Conservation (phyloP, 164 flowering plant genomes). For the Kingdonia uniflora region DNA sequence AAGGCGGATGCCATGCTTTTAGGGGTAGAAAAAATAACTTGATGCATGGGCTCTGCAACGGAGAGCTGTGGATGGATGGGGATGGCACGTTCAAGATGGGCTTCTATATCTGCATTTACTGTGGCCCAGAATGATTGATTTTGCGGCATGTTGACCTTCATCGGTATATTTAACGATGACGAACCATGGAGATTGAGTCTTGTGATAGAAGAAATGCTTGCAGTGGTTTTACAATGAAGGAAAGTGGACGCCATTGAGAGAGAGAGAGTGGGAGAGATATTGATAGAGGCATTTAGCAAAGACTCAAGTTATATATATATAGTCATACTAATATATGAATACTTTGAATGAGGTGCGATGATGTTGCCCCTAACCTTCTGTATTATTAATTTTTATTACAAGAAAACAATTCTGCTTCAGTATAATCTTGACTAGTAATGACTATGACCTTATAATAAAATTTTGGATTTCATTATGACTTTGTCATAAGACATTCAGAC, state of each 20-base stretch:
- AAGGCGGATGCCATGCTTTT: constrained; percentile 42
- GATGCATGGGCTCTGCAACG: constrained; percentile 53
- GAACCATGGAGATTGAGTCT: constrained; percentile 13
- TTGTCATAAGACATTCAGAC: too few relatives aligned
- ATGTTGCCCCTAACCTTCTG: too few relatives aligned
- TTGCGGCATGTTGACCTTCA: constrained; percentile 11
- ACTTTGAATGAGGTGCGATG: too few relatives aligned
- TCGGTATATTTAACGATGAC: background rate
- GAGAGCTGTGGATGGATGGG: constrained; percentile 23
- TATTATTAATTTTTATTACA: too few relatives aligned
- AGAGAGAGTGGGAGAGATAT: background rate
- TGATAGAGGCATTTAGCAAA: too few relatives aligned
- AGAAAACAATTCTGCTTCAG: too few relatives aligned
- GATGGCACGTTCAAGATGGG: constrained; percentile 33
- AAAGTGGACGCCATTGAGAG: constrained; percentile 8
- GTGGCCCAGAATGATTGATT: constrained; percentile 31
- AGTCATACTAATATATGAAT: too few relatives aligned
- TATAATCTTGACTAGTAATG: too few relatives aligned
- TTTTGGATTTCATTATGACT: too few relatives aligned
- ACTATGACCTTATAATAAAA: too few relatives aligned
- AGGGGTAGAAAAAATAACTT: constrained; percentile 45
- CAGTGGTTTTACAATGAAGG: background rate
- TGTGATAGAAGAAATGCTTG: background rate
- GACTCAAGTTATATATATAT: too few relatives aligned
- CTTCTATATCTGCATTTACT: constrained; percentile 30